These are phyloP conservation scores for Jatropha multifida DNA, from an alignment of 441 rosid genomes.

Conservation along the genomic window DNA sequence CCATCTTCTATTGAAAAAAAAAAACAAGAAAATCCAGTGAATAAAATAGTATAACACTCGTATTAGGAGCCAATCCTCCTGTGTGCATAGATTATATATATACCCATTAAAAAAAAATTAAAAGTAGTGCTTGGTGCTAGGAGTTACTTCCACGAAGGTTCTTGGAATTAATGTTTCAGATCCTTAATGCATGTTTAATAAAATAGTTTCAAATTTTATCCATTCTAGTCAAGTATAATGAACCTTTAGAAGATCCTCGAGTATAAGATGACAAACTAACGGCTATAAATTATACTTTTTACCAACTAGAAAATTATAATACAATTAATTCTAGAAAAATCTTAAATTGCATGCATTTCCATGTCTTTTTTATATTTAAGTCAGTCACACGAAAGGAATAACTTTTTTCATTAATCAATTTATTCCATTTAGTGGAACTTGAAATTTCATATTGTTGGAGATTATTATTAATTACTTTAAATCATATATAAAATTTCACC, in stretches of 20 bases:
- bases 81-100: neutral
- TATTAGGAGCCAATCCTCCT: neutral
- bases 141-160: conserved; percentile 3
- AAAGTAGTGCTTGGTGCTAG: neutral
- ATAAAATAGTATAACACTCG: neutral
- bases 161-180: conserved; percentile 18
- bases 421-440: too few species aligned
- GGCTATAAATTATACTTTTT: neutral
- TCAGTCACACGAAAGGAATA: too few species aligned
- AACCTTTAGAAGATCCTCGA: neutral
- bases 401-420: too few species aligned
- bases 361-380: too few species aligned
- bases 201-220: neutral
- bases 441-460: too few species aligned
- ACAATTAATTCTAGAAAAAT: too few species aligned
- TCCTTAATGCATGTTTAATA: conserved; percentile 7
- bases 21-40: neutral
- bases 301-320: neutral
- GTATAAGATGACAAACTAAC: neutral
- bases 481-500: too few species aligned
- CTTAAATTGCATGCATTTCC: too few species aligned
- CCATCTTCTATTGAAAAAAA: conserved; percentile 10
- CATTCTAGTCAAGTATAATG: neutral
- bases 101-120: neutral
- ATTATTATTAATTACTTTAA: too few species aligned